phyloP scores from a whole-genome alignment of 1,284 basidiomycete species.

The Rhodotorula sp. region DNA sequence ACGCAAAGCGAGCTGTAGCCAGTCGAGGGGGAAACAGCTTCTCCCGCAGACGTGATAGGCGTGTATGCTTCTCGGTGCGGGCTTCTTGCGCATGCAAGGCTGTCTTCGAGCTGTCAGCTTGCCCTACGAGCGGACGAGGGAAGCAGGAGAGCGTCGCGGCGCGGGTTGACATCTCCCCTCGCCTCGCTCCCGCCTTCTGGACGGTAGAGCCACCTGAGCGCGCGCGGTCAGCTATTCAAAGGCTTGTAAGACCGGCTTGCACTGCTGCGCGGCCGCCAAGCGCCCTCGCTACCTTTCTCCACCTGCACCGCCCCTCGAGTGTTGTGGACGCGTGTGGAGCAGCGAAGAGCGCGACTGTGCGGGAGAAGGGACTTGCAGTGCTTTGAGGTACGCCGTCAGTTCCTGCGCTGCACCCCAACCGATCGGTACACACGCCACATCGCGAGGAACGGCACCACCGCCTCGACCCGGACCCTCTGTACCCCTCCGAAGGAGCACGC shows the following conservation, averaged over 20 bases:
- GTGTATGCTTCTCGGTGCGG: no score
- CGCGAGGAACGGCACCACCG: no score
- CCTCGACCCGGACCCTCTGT: neutral
- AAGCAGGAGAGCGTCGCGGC: neutral
- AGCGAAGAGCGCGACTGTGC: no score
- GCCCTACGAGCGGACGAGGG: neutral
- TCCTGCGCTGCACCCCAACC: no score
- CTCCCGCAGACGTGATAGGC: no score
- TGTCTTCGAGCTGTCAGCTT: neutral
- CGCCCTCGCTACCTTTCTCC: neutral
- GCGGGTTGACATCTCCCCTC: neutral
- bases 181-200: no score
- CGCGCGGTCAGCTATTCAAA: neutral
- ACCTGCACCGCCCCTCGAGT: neutral
- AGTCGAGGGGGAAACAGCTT: no score
- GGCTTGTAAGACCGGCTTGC: neutral
- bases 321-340: neutral
- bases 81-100: no score
- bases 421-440: no score
- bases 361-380: no score
- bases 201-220: neutral
- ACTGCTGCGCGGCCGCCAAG: no score
- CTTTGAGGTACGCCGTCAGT: neutral
- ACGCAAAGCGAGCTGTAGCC: no score
- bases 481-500: neutral